Conservation (phyloP, 2,329 filamentous ascomycete species). For the Xylaria sp. region DNA sequence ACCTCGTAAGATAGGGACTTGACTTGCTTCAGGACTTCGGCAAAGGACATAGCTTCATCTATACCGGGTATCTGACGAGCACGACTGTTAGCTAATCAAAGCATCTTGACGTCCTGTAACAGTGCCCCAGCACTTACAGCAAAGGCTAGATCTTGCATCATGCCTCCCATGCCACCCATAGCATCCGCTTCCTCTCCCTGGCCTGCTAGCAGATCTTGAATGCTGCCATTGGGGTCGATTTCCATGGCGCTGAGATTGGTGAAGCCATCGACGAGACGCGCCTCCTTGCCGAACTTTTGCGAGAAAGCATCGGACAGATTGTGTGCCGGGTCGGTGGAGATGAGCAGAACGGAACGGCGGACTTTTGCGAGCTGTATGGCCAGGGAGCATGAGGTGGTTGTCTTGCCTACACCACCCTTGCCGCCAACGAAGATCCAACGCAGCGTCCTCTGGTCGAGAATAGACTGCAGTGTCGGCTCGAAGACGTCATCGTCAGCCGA, state of each 20-base stretch:
- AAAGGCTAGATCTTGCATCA: constrained; percentile 99
- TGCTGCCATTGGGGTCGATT: constrained; percentile 97
- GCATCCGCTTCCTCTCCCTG: constrained; percentile 72
- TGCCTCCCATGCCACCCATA: constrained; percentile 80
- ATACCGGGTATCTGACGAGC: constrained; percentile 86
- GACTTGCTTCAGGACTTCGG: constrained; percentile 98
- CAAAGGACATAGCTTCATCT: constrained; percentile 99
- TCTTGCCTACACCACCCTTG: constrained; percentile 98
- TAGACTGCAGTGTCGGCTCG: constrained; percentile 92
- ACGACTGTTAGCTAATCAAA: constrained; percentile 26
- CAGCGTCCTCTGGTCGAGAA: constrained; percentile 93
- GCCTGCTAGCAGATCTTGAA: constrained; percentile 89
- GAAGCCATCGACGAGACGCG: constrained; percentile 89
- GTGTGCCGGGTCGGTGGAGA: constrained; percentile 97
- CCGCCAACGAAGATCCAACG: constrained; percentile 99
- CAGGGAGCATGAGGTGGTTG: constrained; percentile 98
- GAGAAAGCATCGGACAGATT: constrained; percentile 98
- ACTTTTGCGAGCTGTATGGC: constrained; percentile 97
- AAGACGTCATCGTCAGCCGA: constrained; percentile 78
- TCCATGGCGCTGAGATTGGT: constrained; percentile 97
- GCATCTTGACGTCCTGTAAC: not conserved
- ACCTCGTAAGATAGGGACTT: constrained; percentile 98
- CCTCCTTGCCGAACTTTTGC: constrained; percentile 99
- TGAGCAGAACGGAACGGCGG: constrained; percentile 94
- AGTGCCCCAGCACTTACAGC: constrained; percentile 68